phyloP scores from a whole-genome alignment of 1,284 basidiomycete genomes.

The Cryptococcus deneoformans region DNA sequence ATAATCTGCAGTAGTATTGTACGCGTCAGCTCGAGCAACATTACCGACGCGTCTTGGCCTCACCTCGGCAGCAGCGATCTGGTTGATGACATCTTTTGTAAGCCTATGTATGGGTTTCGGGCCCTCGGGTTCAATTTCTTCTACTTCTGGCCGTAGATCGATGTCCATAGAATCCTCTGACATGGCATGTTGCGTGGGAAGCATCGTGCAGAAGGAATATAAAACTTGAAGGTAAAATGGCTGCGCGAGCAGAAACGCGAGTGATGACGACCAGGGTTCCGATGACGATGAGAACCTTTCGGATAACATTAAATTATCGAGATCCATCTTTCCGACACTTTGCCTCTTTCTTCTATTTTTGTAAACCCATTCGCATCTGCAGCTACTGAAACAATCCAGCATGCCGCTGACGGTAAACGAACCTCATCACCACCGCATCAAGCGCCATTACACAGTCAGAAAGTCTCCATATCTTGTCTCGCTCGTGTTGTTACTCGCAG shows the following conservation, averaged over 20 bases:
- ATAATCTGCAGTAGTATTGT: constrained; percentile 69
- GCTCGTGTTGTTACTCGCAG: constrained; percentile 39
- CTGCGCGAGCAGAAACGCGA: too few relatives aligned
- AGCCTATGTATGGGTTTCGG: constrained; percentile 51
- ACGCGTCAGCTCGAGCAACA: background rate
- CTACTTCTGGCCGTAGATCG: background rate
- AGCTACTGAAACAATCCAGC: background rate
- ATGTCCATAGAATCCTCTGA: too few relatives aligned
- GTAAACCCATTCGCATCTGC: background rate
- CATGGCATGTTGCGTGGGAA: too few relatives aligned
- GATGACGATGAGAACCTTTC: too few relatives aligned
- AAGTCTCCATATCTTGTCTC: constrained; percentile 47
- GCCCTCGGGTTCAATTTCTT: constrained; percentile 17
- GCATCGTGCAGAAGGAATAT: too few relatives aligned
- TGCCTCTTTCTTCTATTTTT: background rate
- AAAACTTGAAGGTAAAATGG: too few relatives aligned
- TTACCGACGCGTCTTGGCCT: constrained; percentile 11
- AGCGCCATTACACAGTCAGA: constrained; percentile 30
- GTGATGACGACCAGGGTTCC: too few relatives aligned
- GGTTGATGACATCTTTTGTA: constrained; percentile 57
- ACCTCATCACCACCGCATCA: constrained; percentile 7
- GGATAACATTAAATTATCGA: too few relatives aligned
- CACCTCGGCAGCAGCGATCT: constrained; percentile 62
- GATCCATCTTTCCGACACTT: too few relatives aligned
- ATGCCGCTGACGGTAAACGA: constrained; percentile 14